Base-by-base conservation (phyloP, 345 rosid genomes). In the Erucastrum elatum region DNA sequence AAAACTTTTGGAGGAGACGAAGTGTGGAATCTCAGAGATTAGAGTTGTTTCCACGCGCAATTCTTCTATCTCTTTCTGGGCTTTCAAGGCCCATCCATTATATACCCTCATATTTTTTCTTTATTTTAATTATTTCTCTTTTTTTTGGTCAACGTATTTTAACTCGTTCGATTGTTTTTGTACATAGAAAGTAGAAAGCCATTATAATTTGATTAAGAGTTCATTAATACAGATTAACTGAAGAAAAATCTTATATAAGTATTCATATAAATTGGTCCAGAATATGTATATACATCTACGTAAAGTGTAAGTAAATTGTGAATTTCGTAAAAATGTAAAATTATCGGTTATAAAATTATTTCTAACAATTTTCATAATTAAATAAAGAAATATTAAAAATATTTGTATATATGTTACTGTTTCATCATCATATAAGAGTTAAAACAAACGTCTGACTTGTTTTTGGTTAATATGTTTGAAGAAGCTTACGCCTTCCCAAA, bases 1-100 rank as follows among this genome's bases (percentile, higher is more conserved):
- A 70, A 62, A 68, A 62, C 72, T 75, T 77, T 80, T 75, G 80
- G 83, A 53, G 71, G 77, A 66, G 77, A 79, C 69, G 70, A 72
- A 64, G 34, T 63, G 66, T n/a, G 74, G 82, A 66, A 71, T 72
- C 81, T 51, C 72, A 41, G 68, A 59, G n/a, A 65, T 56, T 73
- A 79, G 70, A 79, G 69, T 79, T 27, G 64, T 67, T 79, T 73
- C 73, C 70, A 79, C 82, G 78, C 78, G 74, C 59, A 44, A 44
- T 12, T 8, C 58, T 51, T 49, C 71, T 1, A 29, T 55, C 3
- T 49, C 4, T 60, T 34, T 25, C 21, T 67, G 78, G 82, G 74
- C 74, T 73, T 73, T 49, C 2, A 46, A 70, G 44, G 82, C 82
- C 82, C 82, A 67, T 64, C 0, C 6, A 4, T n/a, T n/a, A n/a